A percentile compares a stretch with the other conserved stretches of the same genome.
Evolutionary conservation across 306 rosid species (phyloP).

Genomic region (Rosa chinensis): DNA sequence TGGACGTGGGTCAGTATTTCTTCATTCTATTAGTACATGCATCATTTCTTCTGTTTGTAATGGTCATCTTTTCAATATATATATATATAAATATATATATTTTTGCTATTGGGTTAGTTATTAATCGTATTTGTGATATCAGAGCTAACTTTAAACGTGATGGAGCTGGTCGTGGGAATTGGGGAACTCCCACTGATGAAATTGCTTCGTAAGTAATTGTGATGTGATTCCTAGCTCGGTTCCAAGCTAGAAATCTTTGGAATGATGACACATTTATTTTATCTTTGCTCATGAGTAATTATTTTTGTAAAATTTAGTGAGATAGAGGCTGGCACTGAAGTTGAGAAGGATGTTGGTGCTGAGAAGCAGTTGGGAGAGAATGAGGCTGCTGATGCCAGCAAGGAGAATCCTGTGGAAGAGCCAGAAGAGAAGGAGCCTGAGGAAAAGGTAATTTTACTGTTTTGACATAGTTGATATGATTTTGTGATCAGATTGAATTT

Average conservation of each 20-base stretch:
- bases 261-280: neutral
- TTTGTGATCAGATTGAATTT: neutral
- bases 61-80: neutral
- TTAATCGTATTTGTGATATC: neutral
- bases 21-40: neutral
- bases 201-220: slow-evolving; percentile 46
- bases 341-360: slow-evolving; percentile 59
- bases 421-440: slow-evolving; percentile 77
- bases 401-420: slow-evolving; percentile 64
- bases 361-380: slow-evolving; percentile 67
- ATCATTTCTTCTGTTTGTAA: too few relatives aligned
- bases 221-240: neutral
- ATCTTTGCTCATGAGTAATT: neutral
- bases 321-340: slow-evolving; percentile 53
- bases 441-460: slow-evolving; percentile 60
- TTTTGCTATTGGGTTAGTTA: neutral
- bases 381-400: slow-evolving; percentile 55
- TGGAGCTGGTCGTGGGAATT: slow-evolving; percentile 63
- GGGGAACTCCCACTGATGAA: slow-evolving; percentile 58
- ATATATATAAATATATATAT: neutral
- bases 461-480: neutral
- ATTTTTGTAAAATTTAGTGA: slow-evolving; percentile 39
- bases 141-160: slow-evolving; percentile 63
- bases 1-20: slow-evolving; percentile 57
- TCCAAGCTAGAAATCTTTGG: neutral